Base-by-base conservation (phyloP, 139 green algal species). In the Haematococcus lacustris region DNA sequence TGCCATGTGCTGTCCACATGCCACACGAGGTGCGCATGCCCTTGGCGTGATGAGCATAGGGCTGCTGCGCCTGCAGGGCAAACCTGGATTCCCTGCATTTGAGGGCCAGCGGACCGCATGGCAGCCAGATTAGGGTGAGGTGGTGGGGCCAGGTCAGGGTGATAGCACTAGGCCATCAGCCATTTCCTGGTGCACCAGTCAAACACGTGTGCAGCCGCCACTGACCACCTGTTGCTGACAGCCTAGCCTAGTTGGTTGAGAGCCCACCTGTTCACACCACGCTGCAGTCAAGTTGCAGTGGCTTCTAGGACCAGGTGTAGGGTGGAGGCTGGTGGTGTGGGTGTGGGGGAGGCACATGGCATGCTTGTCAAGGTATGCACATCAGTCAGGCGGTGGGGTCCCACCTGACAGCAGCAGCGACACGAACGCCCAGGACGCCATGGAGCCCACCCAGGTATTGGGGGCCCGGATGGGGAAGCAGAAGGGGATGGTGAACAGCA, bases 361-460 rank as follows among this genome's bases (percentile, higher is more conserved):
- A 70, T 38, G 25, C 66, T 26, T 38, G 69, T 35, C 57, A 51
- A 43, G 6, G 47, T 38, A 39, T 70, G 30, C 35, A 30, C 38
- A 41, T 65, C 38, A 59, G 68, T 61, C 17, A 32, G 61, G 21
- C 25, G 57, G 17, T 33, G 13, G 47, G 66, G 0, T 47, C 23
- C 63, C 61, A 37, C 80, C 80, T 2, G 80, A 79, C 34, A 80
- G 57, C 25, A 86, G 40, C 59, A 86, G 63, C 35, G 76, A 78
- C 38, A 73, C 64, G 63, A 86, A 86, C 38, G 80, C 71, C 80
- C 80, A 86, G 17, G 69, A n/a, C 30, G 76, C 60, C 53, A 86
- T 82, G 38, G 70, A 38, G 13, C 80, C 80, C 13, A 86, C 63
- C n/a, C 67, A 86, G 33, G 43, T 61, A 32, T 72, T 61, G 6